phyloP scores from a whole-genome alignment of 2,329 filamentous ascomycete species.

The Xenoacremonium recifei region DNA sequence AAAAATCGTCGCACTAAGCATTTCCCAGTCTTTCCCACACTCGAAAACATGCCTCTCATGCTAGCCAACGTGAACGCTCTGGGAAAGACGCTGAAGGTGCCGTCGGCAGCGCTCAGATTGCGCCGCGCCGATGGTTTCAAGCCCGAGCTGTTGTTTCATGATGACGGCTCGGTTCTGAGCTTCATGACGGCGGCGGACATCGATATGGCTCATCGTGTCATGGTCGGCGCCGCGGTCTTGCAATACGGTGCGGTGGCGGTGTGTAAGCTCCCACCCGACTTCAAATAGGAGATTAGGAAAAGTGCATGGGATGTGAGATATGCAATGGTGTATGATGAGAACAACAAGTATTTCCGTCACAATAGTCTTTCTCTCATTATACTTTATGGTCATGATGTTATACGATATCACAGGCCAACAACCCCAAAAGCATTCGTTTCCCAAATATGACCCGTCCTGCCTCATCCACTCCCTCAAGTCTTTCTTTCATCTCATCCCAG shows the following conservation, averaged over 20 bases:
- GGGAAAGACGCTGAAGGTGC: not conserved
- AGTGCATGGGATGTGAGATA: too few relatives aligned
- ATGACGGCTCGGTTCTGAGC: not conserved
- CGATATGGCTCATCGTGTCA: not conserved
- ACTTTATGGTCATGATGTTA: too few relatives aligned
- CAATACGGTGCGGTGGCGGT: not conserved
- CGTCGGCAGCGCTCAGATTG: not conserved
- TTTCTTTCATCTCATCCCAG: too few relatives aligned
- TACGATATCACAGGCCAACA: too few relatives aligned
- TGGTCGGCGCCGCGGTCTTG: not conserved
- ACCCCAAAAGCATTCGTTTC: too few relatives aligned
- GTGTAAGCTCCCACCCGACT: constrained; percentile 1
- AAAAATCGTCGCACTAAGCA: not conserved
- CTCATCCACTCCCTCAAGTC: too few relatives aligned
- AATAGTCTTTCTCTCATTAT: too few relatives aligned
- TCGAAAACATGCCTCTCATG: not conserved
- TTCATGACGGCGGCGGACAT: not conserved
- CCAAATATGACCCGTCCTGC: constrained; percentile 1
- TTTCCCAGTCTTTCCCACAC: not conserved
- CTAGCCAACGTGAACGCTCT: not conserved
- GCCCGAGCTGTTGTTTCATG: not conserved
- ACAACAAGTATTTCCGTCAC: too few relatives aligned
- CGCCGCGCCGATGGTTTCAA: not conserved
- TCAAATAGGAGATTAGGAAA: too few relatives aligned
- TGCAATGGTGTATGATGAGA: too few relatives aligned